Evolutionary conservation across 192 early-diverging fungal species (phyloP).

Genomic region (Anaeromyces robustus): DNA sequence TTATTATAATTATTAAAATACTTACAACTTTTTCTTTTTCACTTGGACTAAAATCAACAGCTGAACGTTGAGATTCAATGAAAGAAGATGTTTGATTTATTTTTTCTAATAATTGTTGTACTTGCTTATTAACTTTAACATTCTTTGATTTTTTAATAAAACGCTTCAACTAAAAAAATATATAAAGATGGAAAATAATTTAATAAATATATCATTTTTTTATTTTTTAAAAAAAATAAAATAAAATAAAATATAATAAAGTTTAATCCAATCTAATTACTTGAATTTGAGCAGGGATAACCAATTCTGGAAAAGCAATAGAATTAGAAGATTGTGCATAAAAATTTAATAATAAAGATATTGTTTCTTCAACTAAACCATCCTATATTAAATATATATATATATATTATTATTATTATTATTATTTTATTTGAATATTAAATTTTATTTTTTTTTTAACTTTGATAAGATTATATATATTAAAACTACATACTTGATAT

Average conservation of each 20-base stretch:
- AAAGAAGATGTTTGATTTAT: constrained; percentile 51
- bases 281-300: constrained; percentile 67
- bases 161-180: constrained; percentile 47
- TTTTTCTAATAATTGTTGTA: constrained; percentile 72
- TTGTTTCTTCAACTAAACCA: constrained; percentile 65
- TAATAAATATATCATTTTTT: too few species aligned
- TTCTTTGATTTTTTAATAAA: constrained; percentile 69
- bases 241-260: not conserved
- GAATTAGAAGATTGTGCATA: constrained; percentile 53
- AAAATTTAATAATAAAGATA: constrained; percentile 55
- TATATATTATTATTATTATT: too few species aligned
- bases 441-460: too few species aligned
- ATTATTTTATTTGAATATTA: too few species aligned
- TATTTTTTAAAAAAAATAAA: too few species aligned
- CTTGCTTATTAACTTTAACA: constrained; percentile 60
- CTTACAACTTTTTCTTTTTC: constrained; percentile 11
- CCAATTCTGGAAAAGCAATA: constrained; percentile 90
- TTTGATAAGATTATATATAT: too few species aligned
- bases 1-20: not conserved
- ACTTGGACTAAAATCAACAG: constrained; percentile 33
- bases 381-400: constrained; percentile 17
- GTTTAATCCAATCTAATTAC: constrained; percentile 8
- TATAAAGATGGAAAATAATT: too few species aligned
- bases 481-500: constrained; percentile 43
- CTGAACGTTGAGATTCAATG: constrained; percentile 54